A percentile compares a stretch with the other conserved stretches of the same genome.
Evolutionary conservation across 2,329 filamentous ascomycete genomes (phyloP).

Genomic region (Aspergillus unguis): DNA sequence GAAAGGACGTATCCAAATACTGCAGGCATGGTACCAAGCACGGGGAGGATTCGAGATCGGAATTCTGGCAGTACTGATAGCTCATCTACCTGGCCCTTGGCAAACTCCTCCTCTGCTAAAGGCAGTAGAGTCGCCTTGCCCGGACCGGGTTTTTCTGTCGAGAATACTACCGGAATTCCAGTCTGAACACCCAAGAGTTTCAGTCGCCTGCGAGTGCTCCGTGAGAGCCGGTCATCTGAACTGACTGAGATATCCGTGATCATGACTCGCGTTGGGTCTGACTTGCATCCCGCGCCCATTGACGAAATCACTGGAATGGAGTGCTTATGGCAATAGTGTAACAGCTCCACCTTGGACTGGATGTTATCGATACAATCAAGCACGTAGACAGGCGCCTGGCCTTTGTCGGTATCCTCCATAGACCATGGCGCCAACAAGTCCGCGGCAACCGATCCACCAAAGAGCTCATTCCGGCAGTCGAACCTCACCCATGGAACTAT

Average conservation of each 20-base stretch:
- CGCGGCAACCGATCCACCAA: conserved; percentile 64
- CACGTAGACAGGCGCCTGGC: conserved; percentile 73
- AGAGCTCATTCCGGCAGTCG: conserved; percentile 81
- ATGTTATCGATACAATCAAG: conserved; percentile 99
- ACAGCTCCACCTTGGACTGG: conserved; percentile 85
- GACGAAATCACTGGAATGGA: conserved; percentile 80
- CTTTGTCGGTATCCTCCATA: conserved; percentile 41
- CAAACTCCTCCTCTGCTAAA: conserved; percentile 79
- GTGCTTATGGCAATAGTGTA: conserved; percentile 81
- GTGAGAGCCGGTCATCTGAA: conserved; percentile 83
- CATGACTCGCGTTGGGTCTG: conserved; percentile 75
- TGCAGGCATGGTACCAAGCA: conserved; percentile 94
- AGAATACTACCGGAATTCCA: conserved; percentile 90
- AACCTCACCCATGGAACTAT: conserved; percentile 90
- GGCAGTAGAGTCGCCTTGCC: conserved; percentile 90
- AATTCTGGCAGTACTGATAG: conserved; percentile 89
- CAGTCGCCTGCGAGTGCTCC: conserved; percentile 74
- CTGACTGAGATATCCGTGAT: conserved; percentile 88
- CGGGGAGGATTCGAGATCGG: conserved; percentile 87
- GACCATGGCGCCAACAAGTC: conserved; percentile 66
- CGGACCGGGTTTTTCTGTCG: conserved; percentile 81
- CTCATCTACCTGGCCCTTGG: conserved; percentile 80
- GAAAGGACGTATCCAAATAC: conserved; percentile 89
- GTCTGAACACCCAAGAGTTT: conserved; percentile 73
- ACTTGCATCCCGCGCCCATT: conserved; percentile 97